These are phyloP conservation scores for Lenzites betulinus DNA, from an alignment of 768 basidiomycete genomes.

Conservation along the genomic window DNA sequence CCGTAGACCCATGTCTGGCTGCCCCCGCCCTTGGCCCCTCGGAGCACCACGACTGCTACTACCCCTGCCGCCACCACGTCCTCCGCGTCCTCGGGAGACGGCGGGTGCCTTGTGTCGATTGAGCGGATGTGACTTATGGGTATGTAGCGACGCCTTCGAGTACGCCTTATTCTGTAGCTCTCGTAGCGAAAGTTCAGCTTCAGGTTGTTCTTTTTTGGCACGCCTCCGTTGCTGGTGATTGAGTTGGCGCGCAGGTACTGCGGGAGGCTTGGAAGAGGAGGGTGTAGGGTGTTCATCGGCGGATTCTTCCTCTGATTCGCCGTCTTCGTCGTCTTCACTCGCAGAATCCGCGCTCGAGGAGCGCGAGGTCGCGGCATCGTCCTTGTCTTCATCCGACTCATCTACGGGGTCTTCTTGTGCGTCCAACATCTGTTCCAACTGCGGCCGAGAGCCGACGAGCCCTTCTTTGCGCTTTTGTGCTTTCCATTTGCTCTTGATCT, in stretches of 20 bases:
- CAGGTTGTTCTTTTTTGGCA: constrained; percentile 3
- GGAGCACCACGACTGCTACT: constrained; percentile 40
- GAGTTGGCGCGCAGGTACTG: background rate
- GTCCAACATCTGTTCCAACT: constrained; percentile 18
- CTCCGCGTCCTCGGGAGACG: constrained; percentile 21
- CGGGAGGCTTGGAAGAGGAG: background rate
- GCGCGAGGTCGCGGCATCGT: background rate
- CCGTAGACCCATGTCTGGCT: constrained; percentile 82
- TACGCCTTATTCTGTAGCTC: constrained; percentile 67
- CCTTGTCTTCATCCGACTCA: background rate
- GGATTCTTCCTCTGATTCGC: constrained; percentile 23
- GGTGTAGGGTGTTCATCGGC: background rate
- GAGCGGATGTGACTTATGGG: constrained; percentile 51
- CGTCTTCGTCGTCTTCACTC: constrained; percentile 5
- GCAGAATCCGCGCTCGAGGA: background rate
- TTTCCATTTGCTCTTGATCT: constrained; percentile 80
- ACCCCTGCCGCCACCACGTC: constrained; percentile 21
- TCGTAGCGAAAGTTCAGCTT: constrained; percentile 45
- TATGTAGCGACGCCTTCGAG: constrained; percentile 56
- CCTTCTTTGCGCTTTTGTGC: constrained; percentile 61
- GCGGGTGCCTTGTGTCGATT: constrained; percentile 31
- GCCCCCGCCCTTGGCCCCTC: constrained; percentile 38
- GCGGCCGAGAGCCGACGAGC: constrained; percentile 23
- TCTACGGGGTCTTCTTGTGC: constrained; percentile 8
- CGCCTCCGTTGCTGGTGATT: background rate